Percentiles rank a stretch among this genome's conserved stretches.
Conservation (phyloP, 441 rosid genomes). For the Pelargonium myrrhifolium region DNA sequence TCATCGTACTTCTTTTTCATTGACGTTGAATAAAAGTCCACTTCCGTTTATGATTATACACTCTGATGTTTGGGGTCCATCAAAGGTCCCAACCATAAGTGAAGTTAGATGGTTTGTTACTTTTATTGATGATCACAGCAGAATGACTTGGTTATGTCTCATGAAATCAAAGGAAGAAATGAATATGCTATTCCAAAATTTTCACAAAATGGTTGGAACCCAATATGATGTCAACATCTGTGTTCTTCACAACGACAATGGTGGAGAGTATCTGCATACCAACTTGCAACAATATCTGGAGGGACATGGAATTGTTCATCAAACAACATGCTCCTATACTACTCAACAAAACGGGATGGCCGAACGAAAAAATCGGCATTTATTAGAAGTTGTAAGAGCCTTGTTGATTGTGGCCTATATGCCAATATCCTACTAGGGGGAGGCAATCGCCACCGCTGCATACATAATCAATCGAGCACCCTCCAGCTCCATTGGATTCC, state of each 20-base stretch:
- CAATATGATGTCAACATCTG: neutral
- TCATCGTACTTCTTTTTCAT: neutral
- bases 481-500: neutral
- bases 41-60: constrained; percentile 11
- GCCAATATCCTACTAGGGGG: neutral
- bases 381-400: neutral
- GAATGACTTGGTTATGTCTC: neutral
- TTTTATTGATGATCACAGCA: constrained; percentile 8
- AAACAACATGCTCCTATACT: neutral
- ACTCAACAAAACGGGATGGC: neutral
- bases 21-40: neutral
- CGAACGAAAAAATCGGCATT: neutral
- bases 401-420: neutral
- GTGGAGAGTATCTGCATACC: neutral
- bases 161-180: neutral
- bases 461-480: neutral
- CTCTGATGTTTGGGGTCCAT: constrained; percentile 1
- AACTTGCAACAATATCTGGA: neutral
- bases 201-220: neutral
- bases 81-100: neutral
- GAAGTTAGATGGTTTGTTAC: constrained; percentile 7
- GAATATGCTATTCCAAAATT: neutral
- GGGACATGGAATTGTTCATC: neutral
- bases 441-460: neutral
- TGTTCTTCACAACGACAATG: neutral